phyloP scores from a whole-genome alignment of 2,329 filamentous ascomycete species.

The Niveomyces coronatus region DNA sequence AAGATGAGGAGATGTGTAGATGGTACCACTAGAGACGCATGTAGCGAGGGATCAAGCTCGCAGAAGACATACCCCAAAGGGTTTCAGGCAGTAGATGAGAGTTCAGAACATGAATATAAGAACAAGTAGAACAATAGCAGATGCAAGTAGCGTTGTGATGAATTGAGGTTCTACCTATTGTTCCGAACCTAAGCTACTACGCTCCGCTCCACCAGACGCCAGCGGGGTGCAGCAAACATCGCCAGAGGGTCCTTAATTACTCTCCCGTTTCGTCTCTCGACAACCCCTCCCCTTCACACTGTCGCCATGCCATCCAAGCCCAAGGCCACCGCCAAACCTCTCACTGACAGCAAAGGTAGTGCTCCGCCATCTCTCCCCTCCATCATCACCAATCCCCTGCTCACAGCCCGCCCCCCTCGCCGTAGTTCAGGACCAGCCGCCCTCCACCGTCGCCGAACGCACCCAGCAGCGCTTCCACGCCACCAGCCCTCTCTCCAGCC shows the following conservation, averaged over 20 bases:
- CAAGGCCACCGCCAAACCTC: conserved; percentile 8
- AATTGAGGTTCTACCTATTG: no score
- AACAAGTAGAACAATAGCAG: no score
- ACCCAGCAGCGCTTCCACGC: conserved; percentile 37
- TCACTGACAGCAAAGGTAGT: conserved; percentile 4
- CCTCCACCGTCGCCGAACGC: conserved; percentile 37
- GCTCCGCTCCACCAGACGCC: no score
- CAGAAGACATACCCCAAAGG: no score
- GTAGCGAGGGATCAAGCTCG: no score
- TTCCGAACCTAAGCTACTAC: no score
- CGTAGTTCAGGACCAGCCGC: neutral
- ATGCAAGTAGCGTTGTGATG: no score
- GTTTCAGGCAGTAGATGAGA: no score
- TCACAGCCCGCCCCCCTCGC: neutral
- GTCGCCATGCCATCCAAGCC: conserved; percentile 10
- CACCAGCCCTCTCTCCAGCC: conserved; percentile 38
- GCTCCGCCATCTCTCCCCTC: neutral
- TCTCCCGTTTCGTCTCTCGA: neutral
- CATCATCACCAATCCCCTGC: neutral
- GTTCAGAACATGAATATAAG: no score
- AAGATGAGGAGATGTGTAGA: no score
- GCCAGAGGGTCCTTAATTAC: neutral
- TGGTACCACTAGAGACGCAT: no score
- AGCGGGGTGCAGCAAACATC: neutral
- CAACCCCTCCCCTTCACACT: neutral